Percentiles rank a stretch among this genome's conserved stretches.
Evolutionary conservation across 116 monocot species (phyloP).

Genomic region (Dioscorea cayenensis): DNA sequence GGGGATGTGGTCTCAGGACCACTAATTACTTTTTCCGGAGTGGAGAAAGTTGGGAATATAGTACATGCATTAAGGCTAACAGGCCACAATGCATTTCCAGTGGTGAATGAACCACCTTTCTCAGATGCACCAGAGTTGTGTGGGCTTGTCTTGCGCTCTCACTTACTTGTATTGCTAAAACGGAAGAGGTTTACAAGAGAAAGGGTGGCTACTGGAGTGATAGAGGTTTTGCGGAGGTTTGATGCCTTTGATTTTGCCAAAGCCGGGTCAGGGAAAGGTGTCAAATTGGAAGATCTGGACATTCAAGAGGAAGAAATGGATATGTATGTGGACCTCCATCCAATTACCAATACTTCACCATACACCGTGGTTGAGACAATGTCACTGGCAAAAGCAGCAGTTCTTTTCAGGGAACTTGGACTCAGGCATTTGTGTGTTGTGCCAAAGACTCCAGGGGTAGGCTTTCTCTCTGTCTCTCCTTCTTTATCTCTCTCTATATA

Average conservation of each 20-base stretch:
- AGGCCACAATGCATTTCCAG: conserved; percentile 92
- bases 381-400: conserved; percentile 76
- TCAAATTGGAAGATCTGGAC: conserved; percentile 68
- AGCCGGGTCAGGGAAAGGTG: conserved; percentile 68
- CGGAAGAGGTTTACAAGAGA: conserved; percentile 69
- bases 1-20: conserved; percentile 91
- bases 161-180: conserved; percentile 77
- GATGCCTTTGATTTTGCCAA: conserved; percentile 82
- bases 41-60: conserved; percentile 74
- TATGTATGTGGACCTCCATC: conserved; percentile 80
- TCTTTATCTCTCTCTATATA: background rate
- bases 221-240: conserved; percentile 36
- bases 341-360: conserved; percentile 69
- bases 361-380: conserved; percentile 77
- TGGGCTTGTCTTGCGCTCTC: conserved; percentile 80
- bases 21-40: conserved; percentile 61
- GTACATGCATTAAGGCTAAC: conserved; percentile 60
- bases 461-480: conserved; percentile 5
- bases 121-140: conserved; percentile 64
- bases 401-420: conserved; percentile 64
- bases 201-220: conserved; percentile 29
- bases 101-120: conserved; percentile 75
- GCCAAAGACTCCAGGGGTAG: conserved; percentile 74
- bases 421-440: conserved; percentile 73
- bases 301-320: conserved; percentile 80